phyloP scores from a whole-genome alignment of 345 rosid genomes.

The Eucalyptus cloeziana region DNA sequence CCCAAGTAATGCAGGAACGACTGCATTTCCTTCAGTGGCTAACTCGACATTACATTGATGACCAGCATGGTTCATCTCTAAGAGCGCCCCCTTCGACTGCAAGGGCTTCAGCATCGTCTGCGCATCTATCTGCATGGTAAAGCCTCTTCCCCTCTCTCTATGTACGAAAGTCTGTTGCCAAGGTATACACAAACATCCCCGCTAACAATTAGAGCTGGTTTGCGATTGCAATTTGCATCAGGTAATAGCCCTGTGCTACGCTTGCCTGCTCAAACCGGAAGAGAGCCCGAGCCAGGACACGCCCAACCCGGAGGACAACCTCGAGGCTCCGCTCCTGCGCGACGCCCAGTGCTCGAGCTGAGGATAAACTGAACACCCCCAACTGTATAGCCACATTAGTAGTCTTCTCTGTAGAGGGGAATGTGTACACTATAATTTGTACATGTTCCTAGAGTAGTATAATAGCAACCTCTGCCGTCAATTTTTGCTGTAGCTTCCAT shows the following conservation, averaged over 20 bases:
- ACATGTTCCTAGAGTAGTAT: not conserved
- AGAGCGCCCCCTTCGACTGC: conserved; percentile 32
- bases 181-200: too few species aligned
- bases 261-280: conserved; percentile 2
- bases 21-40: not conserved
- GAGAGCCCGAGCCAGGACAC: not conserved
- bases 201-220: not conserved
- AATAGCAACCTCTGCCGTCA: not conserved
- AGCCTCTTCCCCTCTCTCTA: not conserved
- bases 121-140: conserved; percentile 36
- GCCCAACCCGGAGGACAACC: not conserved
- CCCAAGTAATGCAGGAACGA: not conserved
- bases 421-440: not conserved
- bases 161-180: not conserved
- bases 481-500: not conserved
- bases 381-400: not conserved
- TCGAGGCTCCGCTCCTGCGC: not conserved
- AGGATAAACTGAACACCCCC: not conserved
- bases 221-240: not conserved
- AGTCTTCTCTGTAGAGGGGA: not conserved
- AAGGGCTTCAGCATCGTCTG: conserved; percentile 38
- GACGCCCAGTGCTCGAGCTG: not conserved
- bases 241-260: conserved; percentile 4
- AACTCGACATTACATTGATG: not conserved
- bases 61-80: conserved; percentile 35